These are phyloP conservation scores for Megacollybia marginata DNA, from an alignment of 768 basidiomycete genomes.

Conservation along the genomic window DNA sequence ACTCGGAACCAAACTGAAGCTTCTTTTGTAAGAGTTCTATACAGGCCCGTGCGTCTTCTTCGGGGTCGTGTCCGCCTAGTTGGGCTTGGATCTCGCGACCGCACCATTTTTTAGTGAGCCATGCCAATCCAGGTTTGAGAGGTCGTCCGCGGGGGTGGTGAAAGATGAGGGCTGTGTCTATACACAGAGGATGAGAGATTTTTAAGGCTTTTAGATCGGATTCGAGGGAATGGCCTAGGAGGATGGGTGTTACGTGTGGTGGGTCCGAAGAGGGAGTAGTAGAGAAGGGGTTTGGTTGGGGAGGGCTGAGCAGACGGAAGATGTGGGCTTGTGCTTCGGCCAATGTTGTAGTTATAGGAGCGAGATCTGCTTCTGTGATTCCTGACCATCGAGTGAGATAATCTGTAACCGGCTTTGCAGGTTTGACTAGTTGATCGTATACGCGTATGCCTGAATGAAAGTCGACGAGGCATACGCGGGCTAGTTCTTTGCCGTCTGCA, in stretches of 20 bases:
- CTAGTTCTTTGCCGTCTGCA: constrained; percentile 83
- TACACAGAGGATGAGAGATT: constrained; percentile 77
- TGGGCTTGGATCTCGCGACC: constrained; percentile 80
- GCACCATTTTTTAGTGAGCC: constrained; percentile 94
- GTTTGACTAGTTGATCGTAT: constrained; percentile 88
- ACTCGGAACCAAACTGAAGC: constrained; percentile 66
- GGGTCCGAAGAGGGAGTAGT: constrained; percentile 16
- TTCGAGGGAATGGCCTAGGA: constrained; percentile 93
- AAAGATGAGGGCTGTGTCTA: constrained; percentile 87
- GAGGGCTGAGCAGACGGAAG: constrained; percentile 51
- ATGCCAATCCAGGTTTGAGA: constrained; percentile 92
- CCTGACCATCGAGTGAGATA: constrained; percentile 97
- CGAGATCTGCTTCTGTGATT: constrained; percentile 72
- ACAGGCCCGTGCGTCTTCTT: constrained; percentile 90
- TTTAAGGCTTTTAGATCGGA: constrained; percentile 88
- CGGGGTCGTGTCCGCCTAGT: constrained; percentile 87
- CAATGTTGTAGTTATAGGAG: constrained; percentile 68
- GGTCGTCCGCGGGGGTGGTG: constrained; percentile 93
- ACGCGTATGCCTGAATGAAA: constrained; percentile 62
- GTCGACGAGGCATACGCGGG: constrained; percentile 81
- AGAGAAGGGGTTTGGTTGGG: constrained; percentile 37
- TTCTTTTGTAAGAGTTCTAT: constrained; percentile 80
- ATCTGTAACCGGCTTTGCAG: constrained; percentile 74
- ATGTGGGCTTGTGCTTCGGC: constrained; percentile 70
- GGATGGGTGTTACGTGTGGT: constrained; percentile 56